These are phyloP conservation scores for Hebeloma cylindrosporum DNA, from an alignment of 768 basidiomycete genomes.

Conservation along the genomic window DNA sequence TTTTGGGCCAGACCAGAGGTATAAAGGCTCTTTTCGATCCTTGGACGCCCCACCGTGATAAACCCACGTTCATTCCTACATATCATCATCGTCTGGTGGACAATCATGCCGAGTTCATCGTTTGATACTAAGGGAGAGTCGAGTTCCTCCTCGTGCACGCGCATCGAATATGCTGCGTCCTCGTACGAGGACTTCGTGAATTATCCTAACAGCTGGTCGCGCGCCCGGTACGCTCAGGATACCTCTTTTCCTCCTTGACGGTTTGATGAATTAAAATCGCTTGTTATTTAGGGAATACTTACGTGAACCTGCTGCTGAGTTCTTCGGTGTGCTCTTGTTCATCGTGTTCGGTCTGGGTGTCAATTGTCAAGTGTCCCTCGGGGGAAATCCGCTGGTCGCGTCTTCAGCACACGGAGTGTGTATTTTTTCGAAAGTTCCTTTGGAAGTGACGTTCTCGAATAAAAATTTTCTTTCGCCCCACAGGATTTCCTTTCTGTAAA, in stretches of 20 bases:
- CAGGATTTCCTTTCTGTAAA: constrained; percentile 49
- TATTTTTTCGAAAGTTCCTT: constrained; percentile 9
- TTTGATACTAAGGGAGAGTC: too few relatives aligned
- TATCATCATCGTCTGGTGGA: too few relatives aligned
- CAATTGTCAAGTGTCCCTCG: constrained; percentile 56
- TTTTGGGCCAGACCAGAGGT: too few relatives aligned
- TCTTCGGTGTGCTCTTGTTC: constrained; percentile 57
- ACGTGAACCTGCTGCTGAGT: constrained; percentile 64
- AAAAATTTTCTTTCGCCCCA: too few relatives aligned
- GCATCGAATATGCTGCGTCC: too few relatives aligned
- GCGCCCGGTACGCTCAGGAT: constrained; percentile 43
- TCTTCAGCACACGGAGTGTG: constrained; percentile 56
- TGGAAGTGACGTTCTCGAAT: neutral
- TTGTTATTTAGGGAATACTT: constrained; percentile 41
- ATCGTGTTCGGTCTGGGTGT: constrained; percentile 61
- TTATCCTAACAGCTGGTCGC: constrained; percentile 56
- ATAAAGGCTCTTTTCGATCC: too few relatives aligned
- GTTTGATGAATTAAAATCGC: neutral
- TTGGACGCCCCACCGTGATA: too few relatives aligned
- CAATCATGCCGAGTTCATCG: too few relatives aligned
- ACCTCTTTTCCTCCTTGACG: neutral
- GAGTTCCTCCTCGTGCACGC: too few relatives aligned
- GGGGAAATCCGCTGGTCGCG: constrained; percentile 44
- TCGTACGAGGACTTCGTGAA: too few relatives aligned
- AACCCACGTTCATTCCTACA: too few relatives aligned